These are phyloP conservation scores for Talaromyces sp. DNA, from an alignment of 2,329 filamentous ascomycete genomes.

Conservation along the genomic window DNA sequence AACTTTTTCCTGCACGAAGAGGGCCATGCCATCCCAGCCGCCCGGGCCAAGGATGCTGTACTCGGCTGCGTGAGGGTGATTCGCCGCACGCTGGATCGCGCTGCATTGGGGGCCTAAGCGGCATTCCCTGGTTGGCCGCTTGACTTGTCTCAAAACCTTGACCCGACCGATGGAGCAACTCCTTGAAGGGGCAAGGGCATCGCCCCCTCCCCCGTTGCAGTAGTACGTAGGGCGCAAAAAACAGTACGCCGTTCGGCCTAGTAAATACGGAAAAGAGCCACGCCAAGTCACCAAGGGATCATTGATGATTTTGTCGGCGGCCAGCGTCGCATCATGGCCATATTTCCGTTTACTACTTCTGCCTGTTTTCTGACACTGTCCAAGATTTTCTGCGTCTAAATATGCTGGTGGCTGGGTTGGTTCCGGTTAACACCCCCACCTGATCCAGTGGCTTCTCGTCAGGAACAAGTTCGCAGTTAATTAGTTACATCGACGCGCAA, in stretches of 20 bases:
- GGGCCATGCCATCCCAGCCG: constrained; percentile 1
- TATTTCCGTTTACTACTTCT: background rate
- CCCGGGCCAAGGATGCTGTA: constrained; percentile 1
- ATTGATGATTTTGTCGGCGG: background rate
- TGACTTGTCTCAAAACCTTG: too few species aligned
- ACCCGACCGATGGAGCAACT: background rate
- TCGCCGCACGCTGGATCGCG: background rate
- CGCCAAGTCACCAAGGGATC: background rate
- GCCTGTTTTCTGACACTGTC: background rate
- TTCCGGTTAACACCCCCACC: background rate
- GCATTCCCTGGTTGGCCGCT: background rate
- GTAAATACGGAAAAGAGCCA: background rate
- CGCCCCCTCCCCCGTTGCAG: too few species aligned
- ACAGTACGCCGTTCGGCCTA: background rate
- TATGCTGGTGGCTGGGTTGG: background rate
- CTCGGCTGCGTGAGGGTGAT: background rate
- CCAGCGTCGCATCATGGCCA: background rate
- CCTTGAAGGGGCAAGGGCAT: background rate
- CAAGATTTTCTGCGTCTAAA: background rate
- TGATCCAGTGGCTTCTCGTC: background rate
- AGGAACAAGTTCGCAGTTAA: background rate
- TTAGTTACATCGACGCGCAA: background rate
- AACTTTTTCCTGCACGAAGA: background rate
- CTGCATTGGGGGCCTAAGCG: background rate
- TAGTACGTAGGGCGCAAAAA: background rate